Evolutionary conservation across 1,139 yeast genomes (phyloP), one percentile per base, ranked within the genome.

Genomic region (Lodderomyces margitis): DNA sequence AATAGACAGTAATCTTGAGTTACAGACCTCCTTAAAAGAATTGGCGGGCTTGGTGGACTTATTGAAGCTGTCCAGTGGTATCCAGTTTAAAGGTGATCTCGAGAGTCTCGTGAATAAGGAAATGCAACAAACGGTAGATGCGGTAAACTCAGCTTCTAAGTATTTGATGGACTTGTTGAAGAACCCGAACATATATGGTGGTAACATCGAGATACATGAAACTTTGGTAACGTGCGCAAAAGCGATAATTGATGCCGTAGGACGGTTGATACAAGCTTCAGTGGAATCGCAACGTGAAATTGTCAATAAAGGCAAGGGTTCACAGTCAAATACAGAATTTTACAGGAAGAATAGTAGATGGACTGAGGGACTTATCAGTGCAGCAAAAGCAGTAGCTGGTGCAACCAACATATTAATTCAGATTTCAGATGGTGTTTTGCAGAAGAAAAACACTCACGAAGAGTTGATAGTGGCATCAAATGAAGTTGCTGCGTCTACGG

Each of bases 311-410:
- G 88, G 89, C 30, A 74, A 74, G 50, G 94, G 94, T 5, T 61
- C 78, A 1, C 80, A 77, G 42, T 71, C 88, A 2, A 72, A 81
- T 44, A 81, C 88, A 3, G 88, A 87, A 33, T 89, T 84, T 58
- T 89, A 89, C 66, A 87, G 84, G 59, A 87, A 87, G 63, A 87
- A 89, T 59, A 88, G 83, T 59, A 75, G 95, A 56, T 88, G 97
- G 97, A 87, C 96, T 0, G 96, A 89, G 62, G 97, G 97, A 28
- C 78, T 88, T 43, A 82, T 89, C 33, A 86, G 95, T 49, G 96
- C 96, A 11, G 88, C 96, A 2, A 84, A 86, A 54, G 85, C 94
- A 0, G 95, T 89, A 37, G 96, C 95, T 3, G 82, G 81, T 2
- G 81, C 96, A 0, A 88, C 96, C 2, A 85, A 83, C 53, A 71